Evolutionary conservation across 2,329 filamentous ascomycete species (phyloP), one percentile per base, ranked within the genome.

Genomic region (Paraphoma sp.): DNA sequence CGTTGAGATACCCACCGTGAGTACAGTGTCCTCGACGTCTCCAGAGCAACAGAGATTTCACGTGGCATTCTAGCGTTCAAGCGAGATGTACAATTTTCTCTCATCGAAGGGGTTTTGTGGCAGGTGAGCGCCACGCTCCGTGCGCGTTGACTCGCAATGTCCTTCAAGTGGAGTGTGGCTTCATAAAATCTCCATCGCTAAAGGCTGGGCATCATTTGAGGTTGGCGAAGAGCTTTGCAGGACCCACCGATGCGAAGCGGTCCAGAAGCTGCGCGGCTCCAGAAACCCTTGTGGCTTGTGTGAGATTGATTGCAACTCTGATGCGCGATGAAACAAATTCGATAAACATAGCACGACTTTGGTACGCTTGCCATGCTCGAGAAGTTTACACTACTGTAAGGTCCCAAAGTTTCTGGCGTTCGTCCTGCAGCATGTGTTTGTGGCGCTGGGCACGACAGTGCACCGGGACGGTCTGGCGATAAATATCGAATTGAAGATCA

Each of bases 401-500:
- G 11, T 45, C 17, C 42, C 7, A 45, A 28, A 18, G 28, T 28
- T 12, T 45, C 8, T 28, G 28, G 42, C 12, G 16, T 28, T 28
- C 18, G 11, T 45, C 12, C 28, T 9, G 28, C 12, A 28, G 28
- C 42, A 45, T 18, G 28, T 16, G 11, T 14, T 28, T 45, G 42
- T 38, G 41, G 45, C 40, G 53, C 28, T 38, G 36, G 47, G 50
- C 29, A 51, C 46, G 43, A 43, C n/a, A 23, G 44, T 11, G 42
- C 17, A 45, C 28, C 36, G 42, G 42, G 4, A 40, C n/a, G 54
- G 57, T 66, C 62, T 36, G 57, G 57, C 51, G 54, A 59, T 52
- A 51, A 62, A 54, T 60, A 65, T 65, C 56, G 63, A 50, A 48
- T 49, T 55, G 65, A 55, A 68, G 63, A 68, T 68, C 59, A 64